Conservation (phyloP, 305 asterid species). For the Solanum chacoense region DNA sequence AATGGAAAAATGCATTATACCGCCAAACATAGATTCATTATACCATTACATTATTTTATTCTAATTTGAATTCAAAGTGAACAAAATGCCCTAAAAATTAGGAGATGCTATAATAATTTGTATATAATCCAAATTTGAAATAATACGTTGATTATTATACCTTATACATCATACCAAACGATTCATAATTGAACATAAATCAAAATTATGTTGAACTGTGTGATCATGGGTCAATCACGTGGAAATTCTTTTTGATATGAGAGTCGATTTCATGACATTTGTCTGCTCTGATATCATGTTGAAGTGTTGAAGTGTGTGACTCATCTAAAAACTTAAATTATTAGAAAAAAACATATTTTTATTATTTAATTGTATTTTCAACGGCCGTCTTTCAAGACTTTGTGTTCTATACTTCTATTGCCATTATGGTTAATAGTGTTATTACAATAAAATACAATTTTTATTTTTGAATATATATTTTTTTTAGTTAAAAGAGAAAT, state of each 20-base stretch:
- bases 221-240: background rate
- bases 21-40: background rate
- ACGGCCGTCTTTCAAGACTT: background rate
- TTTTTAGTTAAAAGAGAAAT: background rate
- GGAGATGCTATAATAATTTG: background rate
- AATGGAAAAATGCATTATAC: background rate
- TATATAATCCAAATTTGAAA: background rate
- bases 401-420: no score
- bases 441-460: no score
- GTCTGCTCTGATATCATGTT: no score
- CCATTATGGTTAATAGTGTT: background rate
- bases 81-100: background rate
- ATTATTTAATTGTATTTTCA: no score
- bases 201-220: accelerated
- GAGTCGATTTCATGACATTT: background rate
- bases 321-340: no score
- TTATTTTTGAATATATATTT: no score
- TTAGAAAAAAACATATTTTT: no score
- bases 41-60: background rate
- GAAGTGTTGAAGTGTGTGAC: background rate
- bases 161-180: no score
- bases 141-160: background rate
- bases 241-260: no score
- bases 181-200: background rate
- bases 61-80: background rate